Evolutionary conservation across 2,329 filamentous ascomycete species (phyloP), one percentile per base, ranked within the genome.

Genomic region (Dactylellina parvicollis): DNA sequence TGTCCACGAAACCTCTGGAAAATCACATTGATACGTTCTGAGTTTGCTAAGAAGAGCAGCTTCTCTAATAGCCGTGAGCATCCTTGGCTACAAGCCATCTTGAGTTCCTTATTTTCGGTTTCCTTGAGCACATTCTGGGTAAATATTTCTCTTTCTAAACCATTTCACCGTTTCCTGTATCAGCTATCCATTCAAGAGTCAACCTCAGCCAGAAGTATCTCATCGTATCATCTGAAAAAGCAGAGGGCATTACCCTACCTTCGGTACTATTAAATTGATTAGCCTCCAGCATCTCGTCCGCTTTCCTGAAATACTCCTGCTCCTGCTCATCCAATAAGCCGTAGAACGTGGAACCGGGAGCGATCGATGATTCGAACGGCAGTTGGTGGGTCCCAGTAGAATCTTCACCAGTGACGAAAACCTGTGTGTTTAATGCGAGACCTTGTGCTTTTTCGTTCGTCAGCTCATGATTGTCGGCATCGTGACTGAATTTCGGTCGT

Each of bases 61-160:
- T 92, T 86, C 83, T 99, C 95, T 88, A 98, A 90, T 59, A 99
- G 83, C 14, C 95, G 86, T 56, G 95, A 99, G 82, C 93, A 97
- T 2, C 92, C 95, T 82, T 99, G 95, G 80, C 92, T 96, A 82
- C 92, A 95, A 22, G 93, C 93, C 75, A 99, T 87, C 84, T 98
- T 99, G 79, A 99, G 84, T 81, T 98, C 95, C 82, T 98, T 98
- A 74, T 92, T 92, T 73, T 88, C 85, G 0, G 93, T 92, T 81
- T 98, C 94, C 76, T 86, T 85, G 81, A 91, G 96, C 56, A 98
- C 90, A 80, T 90, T 96, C 74, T 89, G 87, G 49, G 98, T 80
- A 77, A 86, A 86, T 18, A 83, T 77, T 7, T 78, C 76, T 62
- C 83, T 81, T 75, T 84, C 83, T 75, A 70, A 28, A 30, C 46